Evolutionary conservation across 1,139 yeast species (phyloP).

Genomic region (Candida buenavistaensis): DNA sequence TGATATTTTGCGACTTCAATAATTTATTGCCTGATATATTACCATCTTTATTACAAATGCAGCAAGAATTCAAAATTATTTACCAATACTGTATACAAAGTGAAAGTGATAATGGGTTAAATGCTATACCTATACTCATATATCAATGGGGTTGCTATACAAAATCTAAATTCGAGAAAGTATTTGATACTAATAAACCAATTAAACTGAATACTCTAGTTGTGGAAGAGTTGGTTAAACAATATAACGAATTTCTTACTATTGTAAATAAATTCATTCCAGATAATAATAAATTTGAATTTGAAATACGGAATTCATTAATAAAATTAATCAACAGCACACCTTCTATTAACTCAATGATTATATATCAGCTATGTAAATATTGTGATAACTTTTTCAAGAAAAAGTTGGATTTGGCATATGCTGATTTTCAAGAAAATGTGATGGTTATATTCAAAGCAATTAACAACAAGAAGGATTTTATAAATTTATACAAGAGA

Average conservation of each 20-base stretch:
- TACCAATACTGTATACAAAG: slow-evolving; percentile 20
- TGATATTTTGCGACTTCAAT: slow-evolving; percentile 29
- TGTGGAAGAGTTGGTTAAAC: not conserved
- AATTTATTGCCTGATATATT: slow-evolving; percentile 19
- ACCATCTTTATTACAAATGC: slow-evolving; percentile 19
- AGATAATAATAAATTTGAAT: slow-evolving; percentile 22
- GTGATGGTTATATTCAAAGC: slow-evolving; percentile 33
- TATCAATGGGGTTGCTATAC: slow-evolving; percentile 22
- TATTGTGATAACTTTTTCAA: slow-evolving; percentile 36
- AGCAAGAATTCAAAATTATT: slow-evolving; percentile 18
- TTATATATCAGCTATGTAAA: slow-evolving; percentile 31
- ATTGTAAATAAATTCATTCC: slow-evolving; percentile 1
- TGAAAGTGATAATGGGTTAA: slow-evolving; percentile 18
- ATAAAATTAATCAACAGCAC: slow-evolving; percentile 23
- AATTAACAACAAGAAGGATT: slow-evolving; percentile 36
- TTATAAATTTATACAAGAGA: slow-evolving; percentile 31
- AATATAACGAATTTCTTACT: slow-evolving; percentile 1
- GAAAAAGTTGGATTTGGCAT: slow-evolving; percentile 15
- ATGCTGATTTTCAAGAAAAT: slow-evolving; percentile 20
- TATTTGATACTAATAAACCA: slow-evolving; percentile 2
- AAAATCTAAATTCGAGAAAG: slow-evolving; percentile 5
- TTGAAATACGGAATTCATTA: slow-evolving; percentile 31
- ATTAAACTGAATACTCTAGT: not conserved
- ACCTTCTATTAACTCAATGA: slow-evolving; percentile 16
- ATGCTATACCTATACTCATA: slow-evolving; percentile 21